Evolutionary conservation across 2,329 filamentous ascomycete genomes (phyloP), one percentile per base, ranked within the genome.

Genomic region (Aspergillus tamarii): DNA sequence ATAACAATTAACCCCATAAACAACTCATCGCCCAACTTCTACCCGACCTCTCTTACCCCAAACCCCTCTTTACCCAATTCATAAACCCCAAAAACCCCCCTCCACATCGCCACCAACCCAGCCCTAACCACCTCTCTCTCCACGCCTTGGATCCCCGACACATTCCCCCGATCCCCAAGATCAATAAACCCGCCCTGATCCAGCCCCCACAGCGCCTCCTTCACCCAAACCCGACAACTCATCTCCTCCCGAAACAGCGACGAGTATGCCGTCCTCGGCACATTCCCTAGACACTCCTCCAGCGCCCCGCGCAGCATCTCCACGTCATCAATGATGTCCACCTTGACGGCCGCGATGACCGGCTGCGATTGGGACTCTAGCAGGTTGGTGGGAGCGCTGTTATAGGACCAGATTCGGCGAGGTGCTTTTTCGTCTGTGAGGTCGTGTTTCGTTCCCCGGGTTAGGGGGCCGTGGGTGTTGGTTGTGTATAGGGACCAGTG

Each of bases 91-190:
- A 52, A 32, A n/a, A n/a, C 28, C 19, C 48, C 48, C 48, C 28
- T 52, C 48, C 48, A 52, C 48, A 52, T 50, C 26, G 46, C 46
- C 23, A 50, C 26, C 46, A 30, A 50, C 14, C 46, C 46, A 50
- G 26, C 46, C 46, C 46, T 50, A 50, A 32, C 26, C 14, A 50
- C 46, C 14, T 50, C 46, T 26, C 6, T 32, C 46, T 52, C 48
- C 26, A 52, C 23, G 14, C 46, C 26, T 26, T 52, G 26, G n/a
- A 52, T 52, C 77, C 57, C 41, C 8, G n/a, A 57, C 23, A 43
- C 54, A 57, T 57, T 57, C 6, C n/a, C 55, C 39, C 39, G 23
- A 7, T 23, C n/a, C 41, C 55, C 19, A 7, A 45, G 55, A 14
- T 57, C 41, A 30, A 57, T 32, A 6, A 45, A 57, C 26, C 55